Base-by-base conservation (phyloP, 306 rosid genomes). In the Dalbergia cochinchinensis region DNA sequence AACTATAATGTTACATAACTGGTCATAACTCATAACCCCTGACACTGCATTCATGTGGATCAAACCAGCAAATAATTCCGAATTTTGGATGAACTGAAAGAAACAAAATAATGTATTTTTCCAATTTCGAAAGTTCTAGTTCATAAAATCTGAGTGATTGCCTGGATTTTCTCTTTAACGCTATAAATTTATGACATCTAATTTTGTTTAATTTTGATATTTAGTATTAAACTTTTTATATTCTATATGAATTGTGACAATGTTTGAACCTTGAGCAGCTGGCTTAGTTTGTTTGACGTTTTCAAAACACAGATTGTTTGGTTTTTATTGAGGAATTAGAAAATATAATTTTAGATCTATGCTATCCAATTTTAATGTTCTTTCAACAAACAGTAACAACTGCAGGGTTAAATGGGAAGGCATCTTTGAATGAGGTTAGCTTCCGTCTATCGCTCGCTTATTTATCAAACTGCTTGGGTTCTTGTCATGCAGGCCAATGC, bases 401-500 rank as follows among this genome's bases (percentile, higher is more conserved):
- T 37, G 41, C 5, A 4, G 7, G 41, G 41, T 6, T 37, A 4
- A 37, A 37, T 37, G 41, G 41, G 41, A 37, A 37, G 41, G 7
- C 41, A 37, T 37, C 0, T 37, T 37, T 37, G 41, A 37, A 37
- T 37, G 41, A 37, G 41, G 7, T 37, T 37, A 37, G 6, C 41
- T 4, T 37, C 41, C 7, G 7, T 37, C 0, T 37, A 13, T 74
- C 74, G 35, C 35, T 74, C 78, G 42, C 35, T 57, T 48, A 74
- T 22, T 37, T 50, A 59, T 58, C 35, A 9, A 65, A 75, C 20
- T 70, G 70, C 55, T n/a, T 69, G 26, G n/a, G 2, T 41, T 39
- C 78, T 65, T 71, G 4, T 76, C 68, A 69, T 44, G 79, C 88
- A 89, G 97, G 84, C 16, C 78, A 87, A 73, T 54, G 72, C 80